These are phyloP conservation scores for Myriosclerotinia curreyana DNA, from an alignment of 2,329 filamentous ascomycete genomes.

Conservation along the genomic window DNA sequence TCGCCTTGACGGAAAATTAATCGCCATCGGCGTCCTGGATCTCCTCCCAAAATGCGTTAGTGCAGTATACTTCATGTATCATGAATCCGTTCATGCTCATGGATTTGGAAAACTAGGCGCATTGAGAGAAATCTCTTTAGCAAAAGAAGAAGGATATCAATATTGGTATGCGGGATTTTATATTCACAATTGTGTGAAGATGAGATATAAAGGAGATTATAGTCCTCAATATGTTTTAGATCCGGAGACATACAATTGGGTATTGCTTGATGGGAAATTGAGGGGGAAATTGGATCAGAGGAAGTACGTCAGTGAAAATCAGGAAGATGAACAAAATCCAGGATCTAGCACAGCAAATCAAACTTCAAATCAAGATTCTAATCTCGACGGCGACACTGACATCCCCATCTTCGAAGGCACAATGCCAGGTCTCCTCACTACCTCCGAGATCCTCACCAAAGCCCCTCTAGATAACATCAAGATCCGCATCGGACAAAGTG, in stretches of 20 bases:
- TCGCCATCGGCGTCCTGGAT: slow-evolving; percentile 75
- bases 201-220: slow-evolving; percentile 83
- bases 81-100: slow-evolving; percentile 67
- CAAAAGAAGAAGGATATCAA: slow-evolving; percentile 64
- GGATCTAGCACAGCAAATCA: slow-evolving; percentile 14
- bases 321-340: slow-evolving; percentile 16
- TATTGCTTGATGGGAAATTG: slow-evolving; percentile 50
- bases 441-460: slow-evolving; percentile 49
- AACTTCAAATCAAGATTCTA: slow-evolving; percentile 10
- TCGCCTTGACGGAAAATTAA: slow-evolving; percentile 69
- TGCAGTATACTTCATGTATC: slow-evolving; percentile 80
- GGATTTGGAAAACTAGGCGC: slow-evolving; percentile 74
- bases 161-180: slow-evolving; percentile 86
- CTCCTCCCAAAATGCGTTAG: slow-evolving; percentile 74
- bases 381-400: slow-evolving; percentile 23
- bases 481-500: slow-evolving; percentile 46
- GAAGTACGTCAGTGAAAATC: slow-evolving; percentile 34
- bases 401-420: slow-evolving; percentile 53
- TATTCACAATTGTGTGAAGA: slow-evolving; percentile 77
- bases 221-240: slow-evolving; percentile 71
- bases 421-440: slow-evolving; percentile 64
- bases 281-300: slow-evolving; percentile 47
- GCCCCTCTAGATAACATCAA: slow-evolving; percentile 59
- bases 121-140: slow-evolving; percentile 67
- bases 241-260: slow-evolving; percentile 62